A percentile compares a stretch with the other conserved stretches of the same genome.
Evolutionary conservation across 2,329 filamentous ascomycete genomes (phyloP).

Genomic region (Curvularia hawaiiensis): DNA sequence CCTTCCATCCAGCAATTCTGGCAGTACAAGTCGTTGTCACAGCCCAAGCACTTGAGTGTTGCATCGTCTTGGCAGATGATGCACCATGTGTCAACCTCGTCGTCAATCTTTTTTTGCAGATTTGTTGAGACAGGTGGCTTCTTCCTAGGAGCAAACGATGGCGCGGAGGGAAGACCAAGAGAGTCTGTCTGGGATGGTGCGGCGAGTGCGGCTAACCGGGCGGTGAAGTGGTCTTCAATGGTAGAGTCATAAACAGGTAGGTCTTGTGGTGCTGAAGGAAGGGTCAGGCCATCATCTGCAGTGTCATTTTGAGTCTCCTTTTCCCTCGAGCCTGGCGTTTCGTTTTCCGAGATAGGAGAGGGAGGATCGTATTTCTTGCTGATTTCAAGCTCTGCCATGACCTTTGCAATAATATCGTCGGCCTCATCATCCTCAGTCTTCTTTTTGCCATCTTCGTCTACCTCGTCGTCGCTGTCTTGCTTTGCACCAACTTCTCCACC

Average conservation of each 20-base stretch:
- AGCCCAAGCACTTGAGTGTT: constrained; percentile 73
- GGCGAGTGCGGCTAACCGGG: constrained; percentile 52
- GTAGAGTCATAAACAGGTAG: constrained; percentile 35
- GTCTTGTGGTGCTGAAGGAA: constrained; percentile 53
- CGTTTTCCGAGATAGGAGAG: constrained; percentile 27
- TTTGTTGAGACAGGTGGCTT: constrained; percentile 45
- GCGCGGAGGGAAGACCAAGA: constrained; percentile 53
- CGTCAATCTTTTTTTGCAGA: constrained; percentile 61
- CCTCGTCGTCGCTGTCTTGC: constrained; percentile 24
- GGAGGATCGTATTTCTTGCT: constrained; percentile 47
- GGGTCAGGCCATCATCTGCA: constrained; percentile 27
- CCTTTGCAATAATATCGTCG: constrained; percentile 53
- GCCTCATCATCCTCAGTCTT: constrained; percentile 48
- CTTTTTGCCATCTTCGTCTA: constrained; percentile 25
- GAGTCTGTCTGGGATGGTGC: constrained; percentile 39
- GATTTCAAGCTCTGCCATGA: constrained; percentile 54
- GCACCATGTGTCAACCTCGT: constrained; percentile 79
- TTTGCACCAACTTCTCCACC: constrained; percentile 27
- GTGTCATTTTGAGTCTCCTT: constrained; percentile 11
- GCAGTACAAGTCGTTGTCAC: constrained; percentile 75
- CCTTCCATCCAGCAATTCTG: constrained; percentile 80
- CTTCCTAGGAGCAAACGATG: constrained; percentile 49
- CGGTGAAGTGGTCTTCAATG: constrained; percentile 53
- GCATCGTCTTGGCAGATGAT: constrained; percentile 82
- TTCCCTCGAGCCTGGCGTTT: constrained; percentile 15